Evolutionary conservation across 441 rosid genomes (phyloP).

Genomic region (Flueggea neowawraea): DNA sequence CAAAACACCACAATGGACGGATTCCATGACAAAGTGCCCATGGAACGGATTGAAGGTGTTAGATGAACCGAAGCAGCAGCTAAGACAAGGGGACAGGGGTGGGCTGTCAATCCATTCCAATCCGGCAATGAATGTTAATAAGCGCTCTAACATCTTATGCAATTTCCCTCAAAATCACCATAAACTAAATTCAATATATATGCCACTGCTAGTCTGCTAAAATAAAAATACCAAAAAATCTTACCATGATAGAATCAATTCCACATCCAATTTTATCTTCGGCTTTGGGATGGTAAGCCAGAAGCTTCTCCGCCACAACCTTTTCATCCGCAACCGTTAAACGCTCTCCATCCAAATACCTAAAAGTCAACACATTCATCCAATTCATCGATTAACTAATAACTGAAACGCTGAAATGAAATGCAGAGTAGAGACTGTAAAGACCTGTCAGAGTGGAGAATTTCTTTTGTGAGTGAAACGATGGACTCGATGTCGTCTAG

Average conservation of each 20-base stretch:
- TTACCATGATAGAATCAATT: constrained; percentile 69
- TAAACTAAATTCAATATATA: no score
- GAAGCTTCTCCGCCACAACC: constrained; percentile 61
- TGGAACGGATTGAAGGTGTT: no score
- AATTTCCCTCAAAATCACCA: no score
- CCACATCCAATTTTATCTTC: constrained; percentile 89
- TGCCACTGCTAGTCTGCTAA: not conserved
- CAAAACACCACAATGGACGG: no score
- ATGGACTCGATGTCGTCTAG: constrained; percentile 53
- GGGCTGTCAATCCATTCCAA: no score
- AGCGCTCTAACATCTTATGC: no score
- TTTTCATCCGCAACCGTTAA: constrained; percentile 62
- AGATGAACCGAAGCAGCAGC: no score
- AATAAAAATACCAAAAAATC: constrained; percentile 10
- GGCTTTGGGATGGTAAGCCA: constrained; percentile 67
- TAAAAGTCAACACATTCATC: constrained; percentile 12
- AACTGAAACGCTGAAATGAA: not conserved
- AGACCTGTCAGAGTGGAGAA: constrained; percentile 76
- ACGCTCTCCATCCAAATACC: constrained; percentile 66
- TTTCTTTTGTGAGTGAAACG: constrained; percentile 50
- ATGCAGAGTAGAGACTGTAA: not conserved
- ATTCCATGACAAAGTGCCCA: no score
- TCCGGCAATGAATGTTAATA: no score
- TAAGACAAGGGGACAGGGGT: no score
- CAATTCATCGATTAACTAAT: not conserved